A percentile compares a stretch with the other conserved stretches of the same genome.
Conservation (phyloP, 2,329 filamentous ascomycete genomes). For the Didymellaceae sp. region DNA sequence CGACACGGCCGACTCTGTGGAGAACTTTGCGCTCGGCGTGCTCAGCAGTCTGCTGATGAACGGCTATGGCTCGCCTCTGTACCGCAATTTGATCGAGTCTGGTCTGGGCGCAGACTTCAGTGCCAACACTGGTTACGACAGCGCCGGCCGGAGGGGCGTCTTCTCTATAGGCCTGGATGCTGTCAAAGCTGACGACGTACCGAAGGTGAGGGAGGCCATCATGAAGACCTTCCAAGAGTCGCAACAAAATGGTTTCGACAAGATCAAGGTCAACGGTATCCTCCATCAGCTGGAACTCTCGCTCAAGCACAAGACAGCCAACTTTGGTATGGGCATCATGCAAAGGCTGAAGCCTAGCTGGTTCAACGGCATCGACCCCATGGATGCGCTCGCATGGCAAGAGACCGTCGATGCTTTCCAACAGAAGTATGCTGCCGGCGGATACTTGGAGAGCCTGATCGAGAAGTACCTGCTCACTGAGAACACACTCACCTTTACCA, state of each 20-base stretch:
- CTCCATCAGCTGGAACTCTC: conserved; percentile 93
- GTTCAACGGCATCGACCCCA: conserved; percentile 95
- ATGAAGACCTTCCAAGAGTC: conserved; percentile 74
- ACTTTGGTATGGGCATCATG: conserved; percentile 90
- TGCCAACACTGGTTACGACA: conserved; percentile 91
- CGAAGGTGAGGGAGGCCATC: conserved; percentile 76
- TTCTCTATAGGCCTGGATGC: conserved; percentile 92
- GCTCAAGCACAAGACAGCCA: conserved; percentile 94
- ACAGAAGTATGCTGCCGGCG: conserved; percentile 72
- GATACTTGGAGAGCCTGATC: conserved; percentile 83
- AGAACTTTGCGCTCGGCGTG: conserved; percentile 86
- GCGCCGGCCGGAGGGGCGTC: conserved; percentile 75
- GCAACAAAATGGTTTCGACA: conserved; percentile 79
- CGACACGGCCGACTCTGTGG: conserved; percentile 79
- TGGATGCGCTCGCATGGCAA: conserved; percentile 90
- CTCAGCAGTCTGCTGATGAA: conserved; percentile 86
- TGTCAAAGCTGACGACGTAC: conserved; percentile 80
- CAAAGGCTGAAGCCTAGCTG: conserved; percentile 88
- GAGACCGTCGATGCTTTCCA: conserved; percentile 86
- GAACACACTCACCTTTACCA: conserved; percentile 88
- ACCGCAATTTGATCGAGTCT: conserved; percentile 85
- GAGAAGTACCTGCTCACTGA: conserved; percentile 91
- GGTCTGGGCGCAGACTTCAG: conserved; percentile 93
- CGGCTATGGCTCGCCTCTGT: conserved; percentile 93
- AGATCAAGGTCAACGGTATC: conserved; percentile 89